Evolutionary conservation across 495 filamentous ascomycete species (phyloP).

Genomic region (Neurospora sp.): DNA sequence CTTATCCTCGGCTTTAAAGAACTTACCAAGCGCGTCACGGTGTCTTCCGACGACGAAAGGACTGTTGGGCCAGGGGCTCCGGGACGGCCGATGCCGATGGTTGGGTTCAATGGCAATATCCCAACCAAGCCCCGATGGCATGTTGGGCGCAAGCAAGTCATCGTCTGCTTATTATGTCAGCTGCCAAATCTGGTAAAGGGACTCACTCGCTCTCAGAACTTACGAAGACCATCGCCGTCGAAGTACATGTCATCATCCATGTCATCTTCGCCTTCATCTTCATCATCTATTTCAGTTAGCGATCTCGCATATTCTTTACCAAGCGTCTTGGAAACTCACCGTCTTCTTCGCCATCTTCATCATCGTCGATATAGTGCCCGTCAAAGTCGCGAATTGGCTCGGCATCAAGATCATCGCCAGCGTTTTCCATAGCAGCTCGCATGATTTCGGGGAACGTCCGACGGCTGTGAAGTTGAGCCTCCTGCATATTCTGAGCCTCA

Average conservation of each 20-base stretch:
- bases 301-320: slow-evolving; percentile 4
- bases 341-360: slow-evolving; percentile 53
- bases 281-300: slow-evolving; percentile 33
- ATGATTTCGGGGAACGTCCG: slow-evolving; percentile 46
- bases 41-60: slow-evolving; percentile 36
- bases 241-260: slow-evolving; percentile 54
- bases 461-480: slow-evolving; percentile 32
- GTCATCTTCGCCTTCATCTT: slow-evolving; percentile 68
- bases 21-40: slow-evolving; percentile 29
- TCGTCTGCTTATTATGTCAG: slow-evolving; percentile 33
- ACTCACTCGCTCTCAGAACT: slow-evolving; percentile 20
- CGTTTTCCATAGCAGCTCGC: slow-evolving; percentile 44
- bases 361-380: slow-evolving; percentile 59
- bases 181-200: slow-evolving; percentile 9
- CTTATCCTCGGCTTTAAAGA: not conserved
- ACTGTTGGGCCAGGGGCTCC: slow-evolving; percentile 24
- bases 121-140: slow-evolving; percentile 35
- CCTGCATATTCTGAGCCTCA: slow-evolving; percentile 34
- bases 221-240: slow-evolving; percentile 60
- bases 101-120: slow-evolving; percentile 33
- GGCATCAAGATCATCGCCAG: slow-evolving; percentile 49
- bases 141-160: slow-evolving; percentile 33
- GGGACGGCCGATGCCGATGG: slow-evolving; percentile 15
- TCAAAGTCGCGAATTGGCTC: slow-evolving; percentile 35
- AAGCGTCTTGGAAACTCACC: slow-evolving; percentile 26